Base-by-base conservation (phyloP, 2,329 filamentous ascomycete genomes). In the Claviceps humidiphila region DNA sequence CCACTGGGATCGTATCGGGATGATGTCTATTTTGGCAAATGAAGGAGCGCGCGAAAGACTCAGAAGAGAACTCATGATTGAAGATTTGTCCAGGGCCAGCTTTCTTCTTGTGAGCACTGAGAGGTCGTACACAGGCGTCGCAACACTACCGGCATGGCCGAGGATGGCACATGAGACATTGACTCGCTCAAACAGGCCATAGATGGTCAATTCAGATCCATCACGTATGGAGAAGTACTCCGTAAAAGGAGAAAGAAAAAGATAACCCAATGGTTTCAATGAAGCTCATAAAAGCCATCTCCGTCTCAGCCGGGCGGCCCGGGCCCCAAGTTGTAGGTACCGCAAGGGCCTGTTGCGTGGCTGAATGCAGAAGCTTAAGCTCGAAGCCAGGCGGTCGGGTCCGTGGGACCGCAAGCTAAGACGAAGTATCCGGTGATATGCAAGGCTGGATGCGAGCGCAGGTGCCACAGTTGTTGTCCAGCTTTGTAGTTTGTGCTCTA, bases 111-210 rank as follows among this genome's bases (percentile, higher is more conserved):
- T 11, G 30, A 24, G 24, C 24, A 24, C 24, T 5, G 5, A 34
- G 30, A 34, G 9, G 4, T 34, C 3, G 9, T 34, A 9, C 30
- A 34, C 30, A 34, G 30, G 30, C 30, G 30, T 34, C 2, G 17
- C 7, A 24, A 38, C 41, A 40, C 17, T 30, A 14, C 42, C 22
- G 37, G 42, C 20, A 37, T 34, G 34, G 37, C 34, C 42, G 40
- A 49, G 40, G 41, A 37, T 38, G 41, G n/a, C 47, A 49, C 6
- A 26, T 53, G 51, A 53, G 41, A 53, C 51, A 53, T 45, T 39
- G n/a, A 46, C 24, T 42, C 4, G 30, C 51, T 30, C 20, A 30
- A 47, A 39, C 16, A 47, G 46, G 46, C 46, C 37, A 39, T 47
- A 39, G 17, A 47, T 5, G 16, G 34, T 22, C 17, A 13, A 39